Evolutionary conservation across 1,139 yeast species (phyloP), one percentile per base, ranked within the genome.

Genomic region (Scheffersomyces illinoinensis): DNA sequence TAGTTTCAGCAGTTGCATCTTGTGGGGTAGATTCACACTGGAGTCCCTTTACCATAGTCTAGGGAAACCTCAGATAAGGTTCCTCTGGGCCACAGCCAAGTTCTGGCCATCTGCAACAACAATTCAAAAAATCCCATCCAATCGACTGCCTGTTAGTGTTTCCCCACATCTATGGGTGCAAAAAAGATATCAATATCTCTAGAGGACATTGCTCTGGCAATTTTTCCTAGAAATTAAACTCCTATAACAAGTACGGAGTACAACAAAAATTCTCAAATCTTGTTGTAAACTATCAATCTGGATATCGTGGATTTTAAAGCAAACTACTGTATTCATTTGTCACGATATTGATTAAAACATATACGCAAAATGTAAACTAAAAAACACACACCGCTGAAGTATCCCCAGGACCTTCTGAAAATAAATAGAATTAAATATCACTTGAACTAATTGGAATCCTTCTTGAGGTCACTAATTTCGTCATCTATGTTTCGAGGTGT

Each of bases 401-500:
- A 33, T 33, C 43, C 43, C 43, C 43, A 8, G 43, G 43, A 33
- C 12, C 14, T 33, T 33, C 43, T 26, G 43, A 10, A 33, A 33
- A 33, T 33, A 33, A 33, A 33, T 33, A 33, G 43, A 33, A 33
- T 33, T 33, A 33, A 33, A 33, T 33, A 33, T 3, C 8, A 33
- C 43, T 24, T 24, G 10, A 33, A 33, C 47, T 24, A 39, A 17
- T n/a, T 21, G 20, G 43, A 54, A 23, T 26, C 48, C 26, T 52
- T 58, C 62, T 23, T 62, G 62, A 52, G 68, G 67, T 33, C 49
- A 53, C 24, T 53, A 48, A 71, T 59, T 56, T 66, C 66, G 55
- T 66, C 75, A 54, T 76, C 79, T 19, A 74, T 71, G 52, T 60
- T 52, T 46, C 54, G 53, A 2, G 76, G 75, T 10, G 76, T 69